Base-by-base conservation (phyloP, 352 stramenopile species). In the Sclerospora graminicola region DNA sequence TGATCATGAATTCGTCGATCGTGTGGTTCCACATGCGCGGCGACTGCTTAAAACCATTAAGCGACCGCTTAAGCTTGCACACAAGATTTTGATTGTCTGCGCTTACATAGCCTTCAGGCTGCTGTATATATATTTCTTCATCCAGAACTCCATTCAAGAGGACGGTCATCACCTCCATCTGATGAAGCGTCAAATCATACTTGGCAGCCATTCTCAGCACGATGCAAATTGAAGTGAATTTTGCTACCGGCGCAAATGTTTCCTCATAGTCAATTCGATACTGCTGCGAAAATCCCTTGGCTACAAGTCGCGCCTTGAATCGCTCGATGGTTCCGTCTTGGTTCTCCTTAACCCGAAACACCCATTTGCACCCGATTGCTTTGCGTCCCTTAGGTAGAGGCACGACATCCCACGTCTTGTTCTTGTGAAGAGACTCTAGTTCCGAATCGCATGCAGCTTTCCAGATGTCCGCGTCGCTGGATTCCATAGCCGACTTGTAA, bases 131-230 rank as follows among this genome's bases (percentile, higher is more conserved):
- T 13, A 37, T 23, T 3, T 37, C 32, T 11, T 23, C 32, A 2
- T 37, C 32, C 8, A 23, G 4, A 2, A 13, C n/a, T 8, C 32
- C 14, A 9, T 37, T 37, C 2, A 41, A 2, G 5, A 41, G 29
- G 2, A 18, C 21, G 2, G 40, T 46, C 13, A 11, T 34, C 8
- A 46, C 30, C 6, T 49, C 42, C 31, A 49, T 41, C 16, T 49
- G 42, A 19, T 49, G 31, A 2, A 34, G n/a, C 24, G 32, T 26
- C 8, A 41, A 35, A 7, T 49, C 16, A 13, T 34, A 41, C 7
- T 41, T 24, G 7, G 31, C 19, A 3, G 42, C n/a, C 8, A 49
- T 4, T 10, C 30, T 49, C 30, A 49, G 24, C 30, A 49, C 2
- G 11, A 49, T 18, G 5, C 38, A 19, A 4, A 41, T n/a, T 7